Evolutionary conservation across 75 land plant genomes (phyloP), one percentile per base, ranked within the genome.

Genomic region (Sequoia sempervirens): DNA sequence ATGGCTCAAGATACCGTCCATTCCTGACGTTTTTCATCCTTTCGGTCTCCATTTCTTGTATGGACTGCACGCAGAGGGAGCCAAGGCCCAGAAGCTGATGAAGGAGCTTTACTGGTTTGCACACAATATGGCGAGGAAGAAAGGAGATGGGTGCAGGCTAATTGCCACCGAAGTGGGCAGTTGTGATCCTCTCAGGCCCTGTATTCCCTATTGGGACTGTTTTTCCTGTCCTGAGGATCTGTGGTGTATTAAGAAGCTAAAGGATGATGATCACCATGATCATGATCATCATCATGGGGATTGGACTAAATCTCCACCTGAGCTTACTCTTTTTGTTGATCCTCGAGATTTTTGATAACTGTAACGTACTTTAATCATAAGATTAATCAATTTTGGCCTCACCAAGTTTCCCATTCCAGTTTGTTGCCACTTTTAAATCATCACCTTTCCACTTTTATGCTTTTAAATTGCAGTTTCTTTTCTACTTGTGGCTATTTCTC

Each of bases 21-120:
- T 96, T 5, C 99, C 99, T 12, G 91, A 97, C 38, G 37, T 97
- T 79, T 97, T 96, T 85, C 61, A 85, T 66, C 96, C 99, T 0
- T 98, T 98, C 83, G 99, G 99, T 68, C 18, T 92, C 12, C 94
- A 91, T 58, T 95, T 98, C 86, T 10, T 98, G 86, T 98, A 97
- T 85, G 99, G 99, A n/a, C 50, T 98, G 38, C 92, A 93, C 10
- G 93, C 91, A 0, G 87, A 87, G 36, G 99, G 99, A 64, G 90
- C 87, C 26, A 73, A 68, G 4, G 90, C 86, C 79, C 85, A 32
- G 38, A 81, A 81, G 83, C 54, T 93, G 28, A 64, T 91, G 81
- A 68, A 81, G 79, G 88, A 89, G 41, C 86, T 96, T 45, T 98
- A 96, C 84, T 80, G 84, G 81, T 76, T 86, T 58, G 95, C 93